A percentile compares a stretch with the other conserved stretches of the same genome.
Evolutionary conservation across 2,329 filamentous ascomycete species (phyloP).

Genomic region (Pestalotiopsis sp.): DNA sequence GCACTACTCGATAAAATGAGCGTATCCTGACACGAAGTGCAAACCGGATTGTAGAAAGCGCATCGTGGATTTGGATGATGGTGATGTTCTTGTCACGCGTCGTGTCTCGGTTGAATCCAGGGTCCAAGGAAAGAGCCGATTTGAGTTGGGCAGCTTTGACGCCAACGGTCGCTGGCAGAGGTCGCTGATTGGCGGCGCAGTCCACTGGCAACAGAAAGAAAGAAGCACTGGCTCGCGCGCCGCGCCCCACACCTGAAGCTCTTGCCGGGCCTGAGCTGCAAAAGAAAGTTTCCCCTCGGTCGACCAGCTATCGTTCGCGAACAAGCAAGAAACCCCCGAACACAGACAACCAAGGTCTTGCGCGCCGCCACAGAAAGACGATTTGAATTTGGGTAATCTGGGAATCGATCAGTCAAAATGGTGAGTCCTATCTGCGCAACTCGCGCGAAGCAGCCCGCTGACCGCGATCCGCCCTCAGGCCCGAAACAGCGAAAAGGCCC

Average conservation of each 20-base stretch:
- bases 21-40: neutral
- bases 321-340: neutral
- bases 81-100: neutral
- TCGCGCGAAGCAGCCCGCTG: constrained; percentile 6
- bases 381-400: neutral
- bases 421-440: constrained; percentile 18
- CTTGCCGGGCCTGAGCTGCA: neutral
- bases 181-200: constrained; percentile 6
- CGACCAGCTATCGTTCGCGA: neutral
- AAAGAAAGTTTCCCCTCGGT: constrained; percentile 7
- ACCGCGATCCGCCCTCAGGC: constrained; percentile 57
- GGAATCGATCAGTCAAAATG: constrained; percentile 26
- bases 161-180: neutral
- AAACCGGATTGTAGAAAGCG: neutral
- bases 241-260: neutral
- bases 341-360: neutral
- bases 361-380: neutral
- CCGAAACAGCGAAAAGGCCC: constrained; percentile 96
- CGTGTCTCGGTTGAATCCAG: neutral
- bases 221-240: neutral
- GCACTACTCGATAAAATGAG: accelerated
- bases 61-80: neutral
- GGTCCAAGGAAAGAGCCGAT: neutral
- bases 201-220: neutral
- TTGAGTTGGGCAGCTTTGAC: neutral